Evolutionary conservation across 306 rosid genomes (phyloP).

Genomic region (Castanea sativa): DNA sequence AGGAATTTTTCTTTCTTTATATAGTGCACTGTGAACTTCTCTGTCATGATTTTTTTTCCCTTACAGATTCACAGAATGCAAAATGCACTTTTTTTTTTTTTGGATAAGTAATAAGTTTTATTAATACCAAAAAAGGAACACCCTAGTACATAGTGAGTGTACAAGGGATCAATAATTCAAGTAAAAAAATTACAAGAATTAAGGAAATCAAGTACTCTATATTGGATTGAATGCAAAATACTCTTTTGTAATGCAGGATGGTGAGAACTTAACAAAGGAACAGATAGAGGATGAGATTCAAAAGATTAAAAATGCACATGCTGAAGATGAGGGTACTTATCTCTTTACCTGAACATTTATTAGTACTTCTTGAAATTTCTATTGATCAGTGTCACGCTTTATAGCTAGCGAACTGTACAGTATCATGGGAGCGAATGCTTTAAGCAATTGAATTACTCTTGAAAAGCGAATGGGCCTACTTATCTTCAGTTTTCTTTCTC

Average conservation of each 20-base stretch:
- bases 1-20: neutral
- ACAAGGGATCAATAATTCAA: too few species aligned
- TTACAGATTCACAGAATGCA: neutral
- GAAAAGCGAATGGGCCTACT: neutral
- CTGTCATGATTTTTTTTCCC: neutral
- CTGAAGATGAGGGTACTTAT: slow-evolving; percentile 81
- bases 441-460: neutral
- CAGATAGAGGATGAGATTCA: slow-evolving; percentile 74
- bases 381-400: neutral
- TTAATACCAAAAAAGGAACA: too few species aligned
- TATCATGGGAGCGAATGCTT: neutral
- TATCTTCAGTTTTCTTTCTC: neutral
- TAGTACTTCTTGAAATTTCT: neutral
- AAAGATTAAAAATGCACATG: slow-evolving; percentile 86
- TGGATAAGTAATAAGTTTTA: too few species aligned
- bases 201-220: too few species aligned
- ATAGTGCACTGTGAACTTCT: neutral
- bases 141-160: too few species aligned
- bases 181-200: too few species aligned
- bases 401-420: neutral
- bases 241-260: slow-evolving; percentile 55
- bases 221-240: too few species aligned
- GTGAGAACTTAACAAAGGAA: slow-evolving; percentile 72
- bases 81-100: too few species aligned
- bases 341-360: neutral